Evolutionary conservation across 129 eudicot genomes (phyloP).

Genomic region (Kitagawia praeruptora): DNA sequence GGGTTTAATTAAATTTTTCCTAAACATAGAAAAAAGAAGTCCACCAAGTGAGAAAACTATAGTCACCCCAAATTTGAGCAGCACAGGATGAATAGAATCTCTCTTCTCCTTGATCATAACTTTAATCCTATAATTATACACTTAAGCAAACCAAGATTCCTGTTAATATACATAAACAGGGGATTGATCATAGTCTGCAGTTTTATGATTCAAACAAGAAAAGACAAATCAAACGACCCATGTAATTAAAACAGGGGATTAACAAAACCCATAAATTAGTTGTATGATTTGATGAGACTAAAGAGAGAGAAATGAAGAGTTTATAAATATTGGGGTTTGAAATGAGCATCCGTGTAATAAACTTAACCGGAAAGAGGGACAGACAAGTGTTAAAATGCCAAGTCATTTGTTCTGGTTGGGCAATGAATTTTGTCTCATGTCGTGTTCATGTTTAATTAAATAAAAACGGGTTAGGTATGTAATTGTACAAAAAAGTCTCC

Average conservation of each 20-base stretch:
- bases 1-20: constrained; percentile 35
- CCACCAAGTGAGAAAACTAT: constrained; percentile 73
- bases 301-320: background rate
- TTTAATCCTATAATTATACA: background rate
- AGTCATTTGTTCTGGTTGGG: constrained; percentile 3
- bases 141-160: background rate
- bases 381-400: background rate
- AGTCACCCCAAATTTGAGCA: constrained; percentile 68
- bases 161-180: background rate
- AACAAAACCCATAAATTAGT: constrained; percentile 16
- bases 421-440: background rate
- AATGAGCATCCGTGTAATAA: background rate
- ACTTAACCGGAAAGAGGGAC: background rate
- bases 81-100: constrained; percentile 38
- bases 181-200: constrained; percentile 20
- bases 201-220: constrained; percentile 9
- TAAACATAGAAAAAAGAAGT: constrained; percentile 34
- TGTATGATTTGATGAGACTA: constrained; percentile 6
- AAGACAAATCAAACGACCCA: constrained; percentile 11
- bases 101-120: constrained; percentile 41
- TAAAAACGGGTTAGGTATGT: background rate
- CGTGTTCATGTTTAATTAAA: too few species aligned
- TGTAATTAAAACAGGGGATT: constrained; percentile 8
- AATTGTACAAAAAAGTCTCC: too few species aligned
- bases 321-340: background rate